These are phyloP conservation scores for Hypoxylon fuscum DNA, from an alignment of 495 filamentous ascomycete species.

Conservation along the genomic window DNA sequence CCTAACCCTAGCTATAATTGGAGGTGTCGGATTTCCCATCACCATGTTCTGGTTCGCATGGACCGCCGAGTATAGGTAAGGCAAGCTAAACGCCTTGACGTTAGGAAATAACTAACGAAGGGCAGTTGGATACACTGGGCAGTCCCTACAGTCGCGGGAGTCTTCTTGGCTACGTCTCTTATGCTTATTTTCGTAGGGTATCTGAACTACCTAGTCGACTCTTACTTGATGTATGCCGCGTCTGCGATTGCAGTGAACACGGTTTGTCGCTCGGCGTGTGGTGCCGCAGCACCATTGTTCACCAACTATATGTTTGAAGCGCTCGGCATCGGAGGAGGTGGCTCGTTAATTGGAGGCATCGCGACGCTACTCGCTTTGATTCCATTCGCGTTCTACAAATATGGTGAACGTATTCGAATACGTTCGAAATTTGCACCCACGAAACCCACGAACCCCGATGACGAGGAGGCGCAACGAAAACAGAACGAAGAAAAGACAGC, in stretches of 20 bases:
- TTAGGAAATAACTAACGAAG: conserved; percentile 4
- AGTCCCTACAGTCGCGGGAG: conserved; percentile 56
- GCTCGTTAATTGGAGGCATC: conserved; percentile 57
- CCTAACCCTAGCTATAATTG: conserved; percentile 55
- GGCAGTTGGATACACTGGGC: conserved; percentile 54
- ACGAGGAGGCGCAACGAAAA: conserved; percentile 25
- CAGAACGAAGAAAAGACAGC: conserved; percentile 8
- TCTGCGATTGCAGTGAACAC: conserved; percentile 71
- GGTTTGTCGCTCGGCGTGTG: conserved; percentile 65
- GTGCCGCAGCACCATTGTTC: conserved; percentile 70
- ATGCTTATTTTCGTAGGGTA: conserved; percentile 58
- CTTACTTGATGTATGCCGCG: conserved; percentile 74
- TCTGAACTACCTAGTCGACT: conserved; percentile 75
- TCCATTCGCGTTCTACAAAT: conserved; percentile 62
- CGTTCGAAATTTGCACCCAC: conserved; percentile 50
- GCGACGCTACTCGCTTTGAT: conserved; percentile 54
- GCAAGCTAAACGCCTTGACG: background rate
- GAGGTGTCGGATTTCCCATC: conserved; percentile 57
- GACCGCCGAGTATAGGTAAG: conserved; percentile 43
- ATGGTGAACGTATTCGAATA: conserved; percentile 56
- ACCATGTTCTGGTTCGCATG: conserved; percentile 67
- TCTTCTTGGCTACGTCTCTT: conserved; percentile 46
- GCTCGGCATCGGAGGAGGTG: conserved; percentile 59
- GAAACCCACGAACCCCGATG: conserved; percentile 28
- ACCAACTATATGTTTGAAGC: conserved; percentile 67